These are phyloP conservation scores for Ophiostoma novo-ulmi DNA, from an alignment of 2,329 filamentous ascomycete species.

Conservation along the genomic window DNA sequence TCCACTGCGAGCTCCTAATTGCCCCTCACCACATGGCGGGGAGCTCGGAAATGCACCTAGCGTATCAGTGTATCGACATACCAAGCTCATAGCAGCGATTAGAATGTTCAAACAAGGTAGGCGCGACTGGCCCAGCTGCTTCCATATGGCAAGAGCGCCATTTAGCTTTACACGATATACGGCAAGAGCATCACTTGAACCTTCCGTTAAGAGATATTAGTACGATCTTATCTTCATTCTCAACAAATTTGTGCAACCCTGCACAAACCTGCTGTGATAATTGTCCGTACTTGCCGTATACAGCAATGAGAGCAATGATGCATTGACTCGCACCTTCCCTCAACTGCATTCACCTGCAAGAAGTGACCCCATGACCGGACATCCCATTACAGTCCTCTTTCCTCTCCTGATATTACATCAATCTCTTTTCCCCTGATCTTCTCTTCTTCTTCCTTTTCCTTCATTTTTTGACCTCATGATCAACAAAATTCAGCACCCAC, in stretches of 20 bases:
- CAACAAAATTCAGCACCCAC: neutral
- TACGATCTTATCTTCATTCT: neutral
- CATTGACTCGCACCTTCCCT: conserved; percentile 8
- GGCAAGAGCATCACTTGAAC: conserved; percentile 7
- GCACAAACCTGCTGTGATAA: neutral
- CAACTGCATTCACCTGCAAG: neutral
- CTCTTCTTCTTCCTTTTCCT: neutral
- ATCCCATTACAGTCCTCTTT: neutral
- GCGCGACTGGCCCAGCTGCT: neutral
- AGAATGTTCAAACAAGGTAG: neutral
- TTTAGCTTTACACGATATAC: neutral
- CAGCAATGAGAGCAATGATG: neutral
- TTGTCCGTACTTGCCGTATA: conserved; percentile 1
- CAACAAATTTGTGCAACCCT: neutral
- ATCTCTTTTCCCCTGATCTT: neutral
- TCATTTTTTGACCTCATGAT: conserved; percentile 6
- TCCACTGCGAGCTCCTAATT: neutral
- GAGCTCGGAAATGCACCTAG: conserved; percentile 8
- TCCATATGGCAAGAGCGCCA: neutral
- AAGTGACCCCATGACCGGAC: neutral
- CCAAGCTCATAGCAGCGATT: neutral
- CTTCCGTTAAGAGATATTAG: neutral
- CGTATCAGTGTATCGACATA: neutral
- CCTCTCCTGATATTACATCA: neutral
- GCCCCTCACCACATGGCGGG: conserved; percentile 14